Conservation (phyloP, 116 monocot genomes). For the Posidonia oceanica region DNA sequence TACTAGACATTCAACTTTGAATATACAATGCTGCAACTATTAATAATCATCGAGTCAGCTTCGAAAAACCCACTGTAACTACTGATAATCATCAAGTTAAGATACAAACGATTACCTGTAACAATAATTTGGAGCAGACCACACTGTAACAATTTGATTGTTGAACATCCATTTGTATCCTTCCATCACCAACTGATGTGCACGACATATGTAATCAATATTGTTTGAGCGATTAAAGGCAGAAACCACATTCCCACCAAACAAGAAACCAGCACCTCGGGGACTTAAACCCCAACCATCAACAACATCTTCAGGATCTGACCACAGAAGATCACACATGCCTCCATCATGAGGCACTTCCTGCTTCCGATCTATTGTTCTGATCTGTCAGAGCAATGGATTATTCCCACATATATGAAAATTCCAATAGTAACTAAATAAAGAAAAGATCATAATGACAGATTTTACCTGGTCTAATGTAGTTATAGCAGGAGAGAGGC, state of each 20-base stretch:
- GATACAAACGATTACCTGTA: slow-evolving; percentile 46
- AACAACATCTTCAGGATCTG: slow-evolving; percentile 94
- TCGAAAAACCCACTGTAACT: no score
- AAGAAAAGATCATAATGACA: slow-evolving; percentile 8
- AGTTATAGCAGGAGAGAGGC: slow-evolving; percentile 78
- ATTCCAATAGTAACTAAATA: neutral
- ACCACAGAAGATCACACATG: slow-evolving; percentile 98
- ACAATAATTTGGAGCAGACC: slow-evolving; percentile 99
- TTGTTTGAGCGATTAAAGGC: slow-evolving; percentile 81
- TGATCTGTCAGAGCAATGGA: slow-evolving; percentile 41
- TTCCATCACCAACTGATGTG: slow-evolving; percentile 98
- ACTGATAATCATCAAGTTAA: no score
- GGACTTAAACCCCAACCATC: slow-evolving; percentile 97
- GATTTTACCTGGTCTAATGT: slow-evolving; percentile 71
- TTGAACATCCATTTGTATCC: slow-evolving; percentile 99
- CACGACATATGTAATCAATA: slow-evolving; percentile 95
- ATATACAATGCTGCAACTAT: neutral
- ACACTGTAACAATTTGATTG: slow-evolving; percentile 93
- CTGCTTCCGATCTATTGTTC: slow-evolving; percentile 93
- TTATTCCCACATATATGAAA: neutral
- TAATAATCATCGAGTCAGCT: neutral
- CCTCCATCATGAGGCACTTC: slow-evolving; percentile 98
- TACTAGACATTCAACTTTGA: neutral
- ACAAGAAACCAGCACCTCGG: slow-evolving; percentile 86
- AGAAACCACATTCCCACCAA: slow-evolving; percentile 81